Base-by-base conservation (phyloP, 2,329 filamentous ascomycete species). In the Laburnicola sp. region DNA sequence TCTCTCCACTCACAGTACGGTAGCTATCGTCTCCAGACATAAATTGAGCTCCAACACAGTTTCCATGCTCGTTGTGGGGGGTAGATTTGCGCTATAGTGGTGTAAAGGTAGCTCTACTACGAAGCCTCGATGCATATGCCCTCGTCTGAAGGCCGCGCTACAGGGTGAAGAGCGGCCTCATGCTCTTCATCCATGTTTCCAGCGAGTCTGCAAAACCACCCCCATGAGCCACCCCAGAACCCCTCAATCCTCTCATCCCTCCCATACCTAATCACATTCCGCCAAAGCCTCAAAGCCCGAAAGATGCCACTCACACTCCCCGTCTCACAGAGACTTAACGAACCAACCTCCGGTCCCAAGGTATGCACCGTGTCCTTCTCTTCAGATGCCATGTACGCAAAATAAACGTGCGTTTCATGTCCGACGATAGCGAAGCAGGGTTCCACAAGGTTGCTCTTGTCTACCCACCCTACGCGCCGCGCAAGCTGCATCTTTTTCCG, bases 401-500 rank as follows among this genome's bases (percentile, higher is more conserved):
- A 49, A 42, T 57, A 57, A 49, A 52, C 36, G 45, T 52, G 48
- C 23, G 36, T 51, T 36, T 57, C 36, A 32, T 54, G 51, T 45
- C 54, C 51, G 16, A 57, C 47, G 34, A 57, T 48, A 32, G 45
- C 44, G 43, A 56, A 56, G 55, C n/a, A n/a, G n/a, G n/a, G n/a
- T n/a, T n/a, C n/a, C n/a, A n/a, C n/a, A n/a, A n/a, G n/a, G n/a
- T n/a, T 39, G 32, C 46, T 53, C 46, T 53, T 53, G 40, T 58
- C 56, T 35, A 45, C 38, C 25, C 50, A 35, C 41, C 53, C 53
- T 39, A 49, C 57, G 42, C 50, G 45, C 38, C 45, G 50, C 40
- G 50, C 53, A 35, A 60, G 50, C 57, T 58, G 34, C 45, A 57
- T 55, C 42, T 59, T 59, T 44, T 59, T 59, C 40, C 54, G 54